A percentile compares a stretch with the other conserved stretches of the same genome.
Evolutionary conservation across 495 filamentous ascomycete species (phyloP).

Genomic region (Daldinia bambusicola): DNA sequence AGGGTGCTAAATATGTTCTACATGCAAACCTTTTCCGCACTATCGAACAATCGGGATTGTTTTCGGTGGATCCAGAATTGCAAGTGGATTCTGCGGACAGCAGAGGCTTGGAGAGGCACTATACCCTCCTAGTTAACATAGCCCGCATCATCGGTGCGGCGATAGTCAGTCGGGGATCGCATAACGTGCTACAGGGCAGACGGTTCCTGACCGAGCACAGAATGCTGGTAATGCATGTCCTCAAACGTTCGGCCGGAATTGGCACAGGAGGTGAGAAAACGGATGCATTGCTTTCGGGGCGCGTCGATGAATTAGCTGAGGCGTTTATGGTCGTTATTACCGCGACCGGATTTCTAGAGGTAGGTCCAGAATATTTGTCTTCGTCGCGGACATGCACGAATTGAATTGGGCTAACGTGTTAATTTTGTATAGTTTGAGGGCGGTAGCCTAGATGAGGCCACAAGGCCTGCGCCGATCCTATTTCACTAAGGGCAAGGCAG

Average conservation of each 20-base stretch:
- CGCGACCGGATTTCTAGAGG: conserved; percentile 70
- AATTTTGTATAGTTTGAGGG: conserved; percentile 53
- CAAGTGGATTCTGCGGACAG: conserved; percentile 67
- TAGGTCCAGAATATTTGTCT: conserved; percentile 46
- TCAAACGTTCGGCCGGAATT: conserved; percentile 88
- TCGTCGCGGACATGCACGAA: not conserved
- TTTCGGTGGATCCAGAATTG: conserved; percentile 92
- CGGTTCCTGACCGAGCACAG: conserved; percentile 83
- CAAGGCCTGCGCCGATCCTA: conserved; percentile 27
- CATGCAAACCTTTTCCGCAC: conserved; percentile 90
- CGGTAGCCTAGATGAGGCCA: conserved; percentile 46
- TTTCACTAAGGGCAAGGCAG: conserved; percentile 39
- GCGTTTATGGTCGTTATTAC: conserved; percentile 67
- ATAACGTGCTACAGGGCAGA: conserved; percentile 82
- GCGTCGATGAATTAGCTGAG: conserved; percentile 65
- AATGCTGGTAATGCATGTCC: conserved; percentile 81
- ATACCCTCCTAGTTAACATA: conserved; percentile 80
- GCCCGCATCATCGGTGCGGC: conserved; percentile 82
- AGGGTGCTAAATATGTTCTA: conserved; percentile 81
- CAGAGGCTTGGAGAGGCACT: conserved; percentile 80
- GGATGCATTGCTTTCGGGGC: conserved; percentile 54
- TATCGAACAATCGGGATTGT: conserved; percentile 79
- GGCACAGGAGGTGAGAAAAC: conserved; percentile 58
- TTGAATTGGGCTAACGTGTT: conserved; percentile 34
- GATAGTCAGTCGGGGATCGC: conserved; percentile 78